These are phyloP conservation scores for Meyerozyma elateridarum DNA, from an alignment of 1,139 yeast species.

Conservation along the genomic window DNA sequence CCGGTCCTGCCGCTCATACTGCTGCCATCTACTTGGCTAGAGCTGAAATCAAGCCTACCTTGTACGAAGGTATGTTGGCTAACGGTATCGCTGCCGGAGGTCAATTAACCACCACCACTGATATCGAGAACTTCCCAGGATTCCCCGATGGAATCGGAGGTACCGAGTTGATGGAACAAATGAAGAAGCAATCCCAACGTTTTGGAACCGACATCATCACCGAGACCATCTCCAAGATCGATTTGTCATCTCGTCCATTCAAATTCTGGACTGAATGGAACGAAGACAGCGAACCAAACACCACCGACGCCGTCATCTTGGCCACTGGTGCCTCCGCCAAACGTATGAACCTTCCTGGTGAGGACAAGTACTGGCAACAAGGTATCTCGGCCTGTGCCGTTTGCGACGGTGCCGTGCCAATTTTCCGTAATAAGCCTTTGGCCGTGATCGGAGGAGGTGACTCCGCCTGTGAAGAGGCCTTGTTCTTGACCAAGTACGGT, in stretches of 20 bases:
- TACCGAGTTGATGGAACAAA: slow-evolving; percentile 81
- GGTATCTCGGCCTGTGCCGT: slow-evolving; percentile 99
- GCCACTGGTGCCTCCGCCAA: slow-evolving; percentile 98
- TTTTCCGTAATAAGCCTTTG: slow-evolving; percentile 93
- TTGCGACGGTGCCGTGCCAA: slow-evolving; percentile 99
- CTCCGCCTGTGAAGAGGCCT: slow-evolving; percentile 98
- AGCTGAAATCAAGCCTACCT: slow-evolving; percentile 90
- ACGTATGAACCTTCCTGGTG: slow-evolving; percentile 92
- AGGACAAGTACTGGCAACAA: slow-evolving; percentile 96
- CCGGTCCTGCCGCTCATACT: slow-evolving; percentile 99
- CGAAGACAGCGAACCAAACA: slow-evolving; percentile 83
- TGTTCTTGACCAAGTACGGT: slow-evolving; percentile 93
- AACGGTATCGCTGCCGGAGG: slow-evolving; percentile 99
- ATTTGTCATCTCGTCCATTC: slow-evolving; percentile 80
- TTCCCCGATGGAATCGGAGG: slow-evolving; percentile 95
- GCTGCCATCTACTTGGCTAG: slow-evolving; percentile 96
- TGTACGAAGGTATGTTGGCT: slow-evolving; percentile 95
- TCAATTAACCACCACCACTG: slow-evolving; percentile 96
- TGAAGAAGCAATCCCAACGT: slow-evolving; percentile 80
- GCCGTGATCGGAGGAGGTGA: slow-evolving; percentile 99
- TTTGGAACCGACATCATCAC: slow-evolving; percentile 94
- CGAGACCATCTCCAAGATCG: slow-evolving; percentile 90
- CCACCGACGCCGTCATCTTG: slow-evolving; percentile 85
- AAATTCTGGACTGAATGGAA: slow-evolving; percentile 95
- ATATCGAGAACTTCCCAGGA: slow-evolving; percentile 96